These are phyloP conservation scores for Parmelia sp. DNA, from an alignment of 495 filamentous ascomycete genomes.

Conservation along the genomic window DNA sequence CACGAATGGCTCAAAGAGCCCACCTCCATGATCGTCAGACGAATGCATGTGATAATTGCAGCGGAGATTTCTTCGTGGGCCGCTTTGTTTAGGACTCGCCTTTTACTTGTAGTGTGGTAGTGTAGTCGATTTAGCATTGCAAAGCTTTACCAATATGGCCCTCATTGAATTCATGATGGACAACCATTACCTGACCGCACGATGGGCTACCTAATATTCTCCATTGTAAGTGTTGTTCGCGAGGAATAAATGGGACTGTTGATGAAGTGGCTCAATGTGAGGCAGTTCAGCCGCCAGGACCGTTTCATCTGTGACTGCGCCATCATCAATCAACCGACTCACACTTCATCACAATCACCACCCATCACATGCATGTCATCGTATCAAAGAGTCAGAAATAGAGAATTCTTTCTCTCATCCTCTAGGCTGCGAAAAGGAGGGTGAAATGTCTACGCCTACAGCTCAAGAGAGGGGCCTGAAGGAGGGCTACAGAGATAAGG, in stretches of 20 bases:
- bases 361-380: neutral
- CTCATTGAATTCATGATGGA: too few species aligned
- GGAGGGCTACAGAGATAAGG: slow-evolving; percentile 13
- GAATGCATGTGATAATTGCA: neutral
- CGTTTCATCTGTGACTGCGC: too few species aligned
- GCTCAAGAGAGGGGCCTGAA: neutral
- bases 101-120: too few species aligned
- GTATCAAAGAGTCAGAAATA: neutral
- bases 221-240: too few species aligned
- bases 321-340: neutral
- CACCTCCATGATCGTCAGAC: neutral
- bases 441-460: slow-evolving; percentile 10
- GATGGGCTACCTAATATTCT: neutral
- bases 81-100: too few species aligned
- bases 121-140: neutral
- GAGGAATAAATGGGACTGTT: neutral
- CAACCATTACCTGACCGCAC: neutral
- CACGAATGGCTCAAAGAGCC: neutral
- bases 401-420: neutral
- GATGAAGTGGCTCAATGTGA: neutral
- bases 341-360: neutral
- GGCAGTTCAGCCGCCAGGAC: neutral
- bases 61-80: too few species aligned
- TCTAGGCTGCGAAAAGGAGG: neutral
- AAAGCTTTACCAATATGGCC: neutral